phyloP scores from a whole-genome alignment of 1,139 yeast genomes.

The Taphrina wiesneri region DNA sequence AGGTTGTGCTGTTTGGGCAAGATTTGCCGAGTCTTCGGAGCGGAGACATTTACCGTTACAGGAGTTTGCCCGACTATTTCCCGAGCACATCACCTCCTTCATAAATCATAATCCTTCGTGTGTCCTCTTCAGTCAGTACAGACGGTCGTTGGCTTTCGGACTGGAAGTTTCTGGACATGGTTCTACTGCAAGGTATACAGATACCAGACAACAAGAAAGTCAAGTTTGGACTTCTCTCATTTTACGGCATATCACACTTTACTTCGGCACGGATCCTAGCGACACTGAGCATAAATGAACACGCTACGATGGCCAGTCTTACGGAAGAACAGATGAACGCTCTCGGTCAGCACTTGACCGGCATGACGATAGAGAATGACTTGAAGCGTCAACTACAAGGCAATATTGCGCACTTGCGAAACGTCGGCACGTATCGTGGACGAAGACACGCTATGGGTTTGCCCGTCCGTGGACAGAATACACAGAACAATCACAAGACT shows the following conservation, averaged over 20 bases:
- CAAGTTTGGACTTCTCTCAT: conserved; percentile 42
- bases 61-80: neutral
- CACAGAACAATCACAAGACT: conserved; percentile 84
- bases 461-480: conserved; percentile 82
- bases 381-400: conserved; percentile 74
- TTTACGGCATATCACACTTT: conserved; percentile 78
- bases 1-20: too few relatives aligned
- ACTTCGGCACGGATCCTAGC: conserved; percentile 82
- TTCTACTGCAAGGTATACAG: conserved; percentile 33
- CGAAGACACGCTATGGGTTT: conserved; percentile 78
- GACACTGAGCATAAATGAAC: conserved; percentile 84
- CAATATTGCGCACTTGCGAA: conserved; percentile 76
- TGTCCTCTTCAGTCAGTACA: too few relatives aligned
- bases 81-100: too few relatives aligned
- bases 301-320: conserved; percentile 91
- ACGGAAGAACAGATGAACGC: conserved; percentile 84
- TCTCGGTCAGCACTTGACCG: conserved; percentile 81
- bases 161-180: too few relatives aligned
- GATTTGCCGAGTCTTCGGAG: neutral
- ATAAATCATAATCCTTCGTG: neutral
- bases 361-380: conserved; percentile 80
- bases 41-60: too few relatives aligned
- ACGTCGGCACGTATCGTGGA: conserved; percentile 85
- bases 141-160: too few relatives aligned
- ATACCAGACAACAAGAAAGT: conserved; percentile 34